phyloP scores from a whole-genome alignment of 352 stramenopile genomes.

The Phytophthora niederhauseri region DNA sequence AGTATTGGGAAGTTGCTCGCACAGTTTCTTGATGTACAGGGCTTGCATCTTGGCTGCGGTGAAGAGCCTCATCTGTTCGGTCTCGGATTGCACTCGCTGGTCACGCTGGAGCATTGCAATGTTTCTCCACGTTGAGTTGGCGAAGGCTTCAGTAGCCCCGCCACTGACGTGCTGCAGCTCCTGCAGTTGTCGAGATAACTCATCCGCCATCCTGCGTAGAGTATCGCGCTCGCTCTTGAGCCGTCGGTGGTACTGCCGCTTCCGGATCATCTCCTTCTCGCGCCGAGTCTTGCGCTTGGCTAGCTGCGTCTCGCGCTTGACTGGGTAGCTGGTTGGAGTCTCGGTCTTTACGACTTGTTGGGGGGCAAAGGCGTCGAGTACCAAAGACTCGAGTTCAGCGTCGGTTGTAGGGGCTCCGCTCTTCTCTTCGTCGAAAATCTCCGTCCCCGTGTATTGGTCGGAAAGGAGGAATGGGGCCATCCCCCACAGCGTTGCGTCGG shows the following conservation, averaged over 20 bases:
- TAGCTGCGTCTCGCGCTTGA: neutral
- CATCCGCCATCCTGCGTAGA: neutral
- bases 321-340: neutral
- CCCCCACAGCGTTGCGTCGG: neutral
- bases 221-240: constrained; percentile 14
- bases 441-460: neutral
- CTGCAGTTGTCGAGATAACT: constrained; percentile 11
- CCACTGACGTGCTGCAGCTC: constrained; percentile 4
- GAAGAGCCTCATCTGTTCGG: constrained; percentile 21
- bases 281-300: neutral
- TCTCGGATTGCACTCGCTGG: constrained; percentile 6
- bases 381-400: neutral
- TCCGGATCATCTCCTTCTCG: constrained; percentile 8
- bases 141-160: neutral
- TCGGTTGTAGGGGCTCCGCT: neutral
- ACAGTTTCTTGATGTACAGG: constrained; percentile 15
- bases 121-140: constrained; percentile 14
- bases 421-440: neutral
- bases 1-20: constrained; percentile 8
- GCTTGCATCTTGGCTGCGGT: constrained; percentile 15
- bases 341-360: neutral
- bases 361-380: neutral
- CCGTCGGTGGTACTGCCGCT: constrained; percentile 5
- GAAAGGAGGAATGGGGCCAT: neutral
- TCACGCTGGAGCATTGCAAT: constrained; percentile 16